Conservation (phyloP, 106 monocot genomes). For the Xerophyta viscosa region DNA sequence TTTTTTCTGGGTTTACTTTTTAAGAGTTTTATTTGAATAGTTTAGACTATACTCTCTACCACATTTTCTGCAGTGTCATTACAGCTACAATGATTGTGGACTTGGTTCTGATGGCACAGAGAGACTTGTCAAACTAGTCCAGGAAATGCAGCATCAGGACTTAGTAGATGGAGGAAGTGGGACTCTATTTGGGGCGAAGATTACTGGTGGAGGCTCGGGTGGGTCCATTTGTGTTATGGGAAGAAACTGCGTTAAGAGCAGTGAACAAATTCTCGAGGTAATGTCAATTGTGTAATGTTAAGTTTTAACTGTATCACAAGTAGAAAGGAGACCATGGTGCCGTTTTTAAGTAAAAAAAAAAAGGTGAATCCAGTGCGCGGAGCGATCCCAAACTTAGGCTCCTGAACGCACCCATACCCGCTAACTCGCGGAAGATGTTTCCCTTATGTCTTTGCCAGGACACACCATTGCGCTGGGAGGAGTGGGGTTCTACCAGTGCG, state of each 20-base stretch:
- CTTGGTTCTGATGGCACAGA: slow-evolving; percentile 89
- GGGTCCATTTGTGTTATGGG: slow-evolving; percentile 88
- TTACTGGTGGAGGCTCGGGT: slow-evolving; percentile 96
- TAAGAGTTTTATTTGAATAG: background rate
- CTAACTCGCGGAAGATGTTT: no score
- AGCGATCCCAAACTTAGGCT: background rate
- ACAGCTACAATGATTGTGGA: slow-evolving; percentile 85
- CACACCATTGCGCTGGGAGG: no score
- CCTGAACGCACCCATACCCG: background rate
- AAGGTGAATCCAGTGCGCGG: no score
- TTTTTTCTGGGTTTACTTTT: background rate
- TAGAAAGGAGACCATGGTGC: background rate
- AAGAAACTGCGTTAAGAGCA: slow-evolving; percentile 62
- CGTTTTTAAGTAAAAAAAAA: background rate
- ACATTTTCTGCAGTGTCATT: slow-evolving; percentile 64
- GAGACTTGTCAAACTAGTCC: slow-evolving; percentile 77
- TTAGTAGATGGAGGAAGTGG: slow-evolving; percentile 22
- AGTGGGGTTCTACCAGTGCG: no score
- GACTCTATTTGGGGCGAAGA: slow-evolving; percentile 91
- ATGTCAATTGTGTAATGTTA: background rate
- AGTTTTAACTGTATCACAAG: background rate
- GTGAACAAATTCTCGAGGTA: slow-evolving; percentile 82
- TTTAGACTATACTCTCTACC: background rate
- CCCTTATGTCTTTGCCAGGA: no score
- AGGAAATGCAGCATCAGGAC: slow-evolving; percentile 72